Base-by-base conservation (phyloP, 768 basidiomycete genomes). In the Trichaptum fuscoviolaceum region DNA sequence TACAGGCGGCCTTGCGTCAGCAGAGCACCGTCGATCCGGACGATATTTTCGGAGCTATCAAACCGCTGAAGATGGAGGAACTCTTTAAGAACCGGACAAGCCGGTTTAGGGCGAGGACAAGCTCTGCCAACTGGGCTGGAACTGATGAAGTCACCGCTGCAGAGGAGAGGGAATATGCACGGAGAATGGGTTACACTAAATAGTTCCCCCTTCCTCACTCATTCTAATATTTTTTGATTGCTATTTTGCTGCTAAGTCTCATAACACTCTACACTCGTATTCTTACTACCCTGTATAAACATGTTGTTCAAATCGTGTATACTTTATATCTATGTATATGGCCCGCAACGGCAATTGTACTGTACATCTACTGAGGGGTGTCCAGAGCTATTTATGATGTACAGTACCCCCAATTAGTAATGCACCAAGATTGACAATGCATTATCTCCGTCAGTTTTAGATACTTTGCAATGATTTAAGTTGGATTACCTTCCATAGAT, bases 101-200 rank as follows among this genome's bases (percentile, higher is more conserved):
- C 69, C 84, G 90, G 63, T 97, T 97, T 81, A 83, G 96, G 66
- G 90, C 92, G 7, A 83, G 96, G 61, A 93, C 93, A 9, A 96
- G 94, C 72, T 96, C 93, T 12, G 96, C 96, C 35, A 97, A 97
- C 75, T 99, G 96, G 96, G 84, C 87, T 7, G 94, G 93, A n/a
- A 78, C 89, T n/a, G 96, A 98, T 78, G 83, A 87, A 26, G 78
- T 99, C 71, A 96, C 93, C 18, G 76, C 81, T 25, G 87, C 90
- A 69, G 96, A 98, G 77, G 89, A 96, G 77, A 79, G 82, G 66
- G 92, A 94, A 69, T 99, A 98, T 75, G 94, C 90, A 5, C 84
- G 84, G 72, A 83, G 92, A 66, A 99, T 99, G 96, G 95, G 96
- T 7, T 98, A 77, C 72, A 57, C 64, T 24, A 59, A 65, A 18